Base-by-base conservation (phyloP, 805 yeast species). In the Metschnikowia corniflorae region DNA sequence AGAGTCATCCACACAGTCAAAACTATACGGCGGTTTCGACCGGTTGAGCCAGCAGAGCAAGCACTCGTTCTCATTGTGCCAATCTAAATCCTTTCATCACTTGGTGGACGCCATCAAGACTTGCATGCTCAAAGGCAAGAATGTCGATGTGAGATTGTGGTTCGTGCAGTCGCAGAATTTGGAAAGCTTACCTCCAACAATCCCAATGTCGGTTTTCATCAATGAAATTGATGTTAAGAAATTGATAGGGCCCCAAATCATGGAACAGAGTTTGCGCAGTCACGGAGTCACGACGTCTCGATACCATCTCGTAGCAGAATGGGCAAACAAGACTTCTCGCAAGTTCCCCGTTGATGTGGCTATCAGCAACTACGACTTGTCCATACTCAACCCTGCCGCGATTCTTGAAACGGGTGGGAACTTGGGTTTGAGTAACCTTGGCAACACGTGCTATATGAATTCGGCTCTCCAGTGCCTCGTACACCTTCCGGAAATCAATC, bases 381-480 rank as follows among this genome's bases (percentile, higher is more conserved):
- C 31, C 4, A 33, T 40, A 23, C 49, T 41, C 28, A 50, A 53
- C 27, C 16, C 40, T 13, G 42, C 42, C 6, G n/a, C 18, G 2
- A 28, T 50, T 4, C 29, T 47, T 19, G 18, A 33, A 1, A 34
- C 44, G 8, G 62, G 65, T 13, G 96, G 46, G 54, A 68, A 31
- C 58, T 70, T 40, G 82, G 97, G 43, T 47, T 82, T 53, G 64
- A 71, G 57, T 35, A 89, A 86, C 53, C 63, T 88, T 43, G 97
- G 97, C 2, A 89, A 89, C 55, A 81, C 95, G 0, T 89, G 97
- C 58, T 89, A 87, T 58, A 88, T 89, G 97, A 88, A 87, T 58
- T 85, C 95, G 7, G 96, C 96, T 0, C 62, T 91, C 29, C 97
- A 93, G 54, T 91, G 97, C 53, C 63, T 91, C 27, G 73, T 78